phyloP scores from a whole-genome alignment of 495 filamentous ascomycete species.

The Trichoderma gamsii region DNA sequence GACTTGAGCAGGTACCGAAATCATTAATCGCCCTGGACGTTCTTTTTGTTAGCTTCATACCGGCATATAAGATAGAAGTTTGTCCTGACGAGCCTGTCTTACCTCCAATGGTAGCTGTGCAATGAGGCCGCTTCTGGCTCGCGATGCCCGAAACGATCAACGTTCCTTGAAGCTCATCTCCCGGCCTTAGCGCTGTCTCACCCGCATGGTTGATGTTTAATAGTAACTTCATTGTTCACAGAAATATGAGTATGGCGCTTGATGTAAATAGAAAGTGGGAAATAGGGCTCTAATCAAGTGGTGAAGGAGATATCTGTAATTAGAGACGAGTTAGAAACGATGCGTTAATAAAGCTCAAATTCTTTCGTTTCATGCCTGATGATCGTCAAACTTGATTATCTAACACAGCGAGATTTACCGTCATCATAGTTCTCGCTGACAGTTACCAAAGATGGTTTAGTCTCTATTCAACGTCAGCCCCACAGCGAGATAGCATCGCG shows the following conservation, averaged over 20 bases:
- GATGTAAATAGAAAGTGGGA: neutral
- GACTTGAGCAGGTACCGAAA: neutral
- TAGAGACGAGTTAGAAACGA: neutral
- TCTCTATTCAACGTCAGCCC: neutral
- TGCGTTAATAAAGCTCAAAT: neutral
- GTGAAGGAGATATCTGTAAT: neutral
- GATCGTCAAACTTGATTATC: neutral
- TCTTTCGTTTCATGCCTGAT: neutral
- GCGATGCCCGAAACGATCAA: neutral
- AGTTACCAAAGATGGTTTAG: neutral
- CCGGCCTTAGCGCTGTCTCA: neutral
- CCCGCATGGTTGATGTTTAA: neutral
- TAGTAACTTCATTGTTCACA: neutral
- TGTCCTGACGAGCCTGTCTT: neutral
- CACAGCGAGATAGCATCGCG: too few species aligned
- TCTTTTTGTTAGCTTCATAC: neutral
- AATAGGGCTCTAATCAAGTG: neutral
- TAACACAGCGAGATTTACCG: neutral
- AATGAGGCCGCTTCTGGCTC: neutral
- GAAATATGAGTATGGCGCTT: neutral
- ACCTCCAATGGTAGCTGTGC: neutral
- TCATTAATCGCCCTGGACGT: neutral
- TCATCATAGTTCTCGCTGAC: neutral
- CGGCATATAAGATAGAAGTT: neutral
- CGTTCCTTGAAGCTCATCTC: neutral